phyloP scores from a whole-genome alignment of 2,329 filamentous ascomycete genomes.

The Claviceps pusilla region DNA sequence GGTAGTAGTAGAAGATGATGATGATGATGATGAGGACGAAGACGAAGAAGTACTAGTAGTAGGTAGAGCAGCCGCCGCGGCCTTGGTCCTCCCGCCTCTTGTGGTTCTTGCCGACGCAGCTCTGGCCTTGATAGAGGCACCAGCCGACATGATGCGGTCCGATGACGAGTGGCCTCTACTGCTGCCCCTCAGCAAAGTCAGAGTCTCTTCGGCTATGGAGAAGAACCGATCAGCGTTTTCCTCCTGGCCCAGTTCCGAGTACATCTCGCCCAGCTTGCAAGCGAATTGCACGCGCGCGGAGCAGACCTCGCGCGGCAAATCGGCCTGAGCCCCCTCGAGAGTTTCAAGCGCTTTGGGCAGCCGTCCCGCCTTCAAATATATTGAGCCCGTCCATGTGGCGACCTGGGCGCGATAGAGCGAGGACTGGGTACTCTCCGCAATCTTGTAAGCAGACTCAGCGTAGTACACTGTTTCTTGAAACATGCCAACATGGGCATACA shows the following conservation, averaged over 20 bases:
- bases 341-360: slow-evolving; percentile 41
- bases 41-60: slow-evolving; percentile 3
- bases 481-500: slow-evolving; percentile 74
- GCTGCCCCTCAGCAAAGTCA: slow-evolving; percentile 17
- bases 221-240: slow-evolving; percentile 30
- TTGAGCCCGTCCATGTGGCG: slow-evolving; percentile 37
- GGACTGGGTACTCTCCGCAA: slow-evolving; percentile 54
- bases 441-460: slow-evolving; percentile 65
- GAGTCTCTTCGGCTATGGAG: slow-evolving; percentile 32
- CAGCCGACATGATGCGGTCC: slow-evolving; percentile 4
- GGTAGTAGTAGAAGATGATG: slow-evolving; percentile 3
- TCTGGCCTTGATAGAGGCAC: slow-evolving; percentile 5
- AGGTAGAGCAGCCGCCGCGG: background rate
- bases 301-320: slow-evolving; percentile 29
- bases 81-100: background rate
- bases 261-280: slow-evolving; percentile 42
- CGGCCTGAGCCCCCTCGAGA: slow-evolving; percentile 36
- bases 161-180: background rate
- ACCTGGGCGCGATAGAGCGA: slow-evolving; percentile 41
- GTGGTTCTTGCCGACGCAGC: slow-evolving; percentile 6
- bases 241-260: slow-evolving; percentile 31
- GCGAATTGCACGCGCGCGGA: slow-evolving; percentile 28
- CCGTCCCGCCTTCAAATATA: slow-evolving; percentile 43
- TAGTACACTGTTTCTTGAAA: slow-evolving; percentile 82
- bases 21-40: no score